Conservation (phyloP, 768 basidiomycete species). For the Suillus weaverae region DNA sequence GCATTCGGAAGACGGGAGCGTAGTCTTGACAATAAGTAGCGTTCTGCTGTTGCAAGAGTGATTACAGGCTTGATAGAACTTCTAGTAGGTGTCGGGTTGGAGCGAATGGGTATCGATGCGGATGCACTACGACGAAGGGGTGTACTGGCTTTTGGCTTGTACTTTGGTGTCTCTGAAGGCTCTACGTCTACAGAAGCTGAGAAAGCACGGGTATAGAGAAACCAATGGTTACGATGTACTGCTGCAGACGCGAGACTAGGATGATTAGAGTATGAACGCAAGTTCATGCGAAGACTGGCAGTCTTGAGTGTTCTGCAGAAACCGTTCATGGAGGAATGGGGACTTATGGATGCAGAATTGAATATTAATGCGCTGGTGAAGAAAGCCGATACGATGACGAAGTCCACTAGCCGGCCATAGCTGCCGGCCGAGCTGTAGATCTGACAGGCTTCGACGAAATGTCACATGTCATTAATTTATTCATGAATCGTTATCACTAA, state of each 20-base stretch:
- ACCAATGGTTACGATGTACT: not conserved
- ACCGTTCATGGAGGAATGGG: not conserved
- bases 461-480: not conserved
- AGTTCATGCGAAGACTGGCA: not conserved
- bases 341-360: not conserved
- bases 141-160: constrained; percentile 81
- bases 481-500: too few species aligned
- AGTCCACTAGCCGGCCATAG: not conserved
- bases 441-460: too few species aligned
- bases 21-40: constrained; percentile 69
- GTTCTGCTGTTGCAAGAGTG: constrained; percentile 82
- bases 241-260: not conserved
- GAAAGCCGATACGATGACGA: not conserved
- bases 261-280: not conserved
- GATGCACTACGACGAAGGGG: constrained; percentile 81
- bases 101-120: constrained; percentile 81
- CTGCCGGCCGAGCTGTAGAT: not conserved
- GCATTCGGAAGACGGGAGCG: constrained; percentile 57
- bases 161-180: constrained; percentile 36
- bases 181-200: constrained; percentile 4
- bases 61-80: constrained; percentile 75
- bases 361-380: not conserved
- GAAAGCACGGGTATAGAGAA: not conserved
- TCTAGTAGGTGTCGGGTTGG: constrained; percentile 83
- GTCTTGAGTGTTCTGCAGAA: not conserved